Percentiles rank a stretch among this genome's conserved stretches.
Evolutionary conservation across 768 basidiomycete species (phyloP).

Genomic region (Hygrophoropsis aurantiaca): DNA sequence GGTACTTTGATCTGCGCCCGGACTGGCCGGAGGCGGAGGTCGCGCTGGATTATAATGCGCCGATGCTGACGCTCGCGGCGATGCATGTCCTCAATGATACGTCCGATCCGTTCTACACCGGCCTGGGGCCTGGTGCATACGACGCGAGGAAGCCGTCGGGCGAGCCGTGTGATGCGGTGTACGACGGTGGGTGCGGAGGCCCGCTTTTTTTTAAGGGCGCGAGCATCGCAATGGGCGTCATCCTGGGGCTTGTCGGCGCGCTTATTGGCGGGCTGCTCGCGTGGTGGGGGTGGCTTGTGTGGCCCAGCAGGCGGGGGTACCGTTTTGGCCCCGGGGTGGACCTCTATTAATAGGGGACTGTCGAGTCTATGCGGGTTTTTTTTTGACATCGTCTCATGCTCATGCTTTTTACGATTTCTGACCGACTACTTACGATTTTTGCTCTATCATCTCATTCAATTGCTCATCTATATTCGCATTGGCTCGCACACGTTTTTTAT

Average conservation of each 20-base stretch:
- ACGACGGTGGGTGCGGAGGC: conserved; percentile 49
- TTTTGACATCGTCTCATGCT: not conserved
- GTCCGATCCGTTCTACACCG: conserved; percentile 77
- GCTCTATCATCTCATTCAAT: too few species aligned
- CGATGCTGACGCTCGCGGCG: conserved; percentile 82
- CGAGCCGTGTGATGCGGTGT: conserved; percentile 76
- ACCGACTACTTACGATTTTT: too few species aligned
- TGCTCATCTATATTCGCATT: too few species aligned
- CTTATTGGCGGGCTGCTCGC: conserved; percentile 48
- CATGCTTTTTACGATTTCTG: not conserved
- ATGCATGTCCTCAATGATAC: conserved; percentile 68
- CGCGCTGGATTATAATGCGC: conserved; percentile 89
- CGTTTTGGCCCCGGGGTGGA: too few species aligned
- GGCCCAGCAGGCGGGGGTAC: too few species aligned
- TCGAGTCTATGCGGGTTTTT: conserved; percentile 23
- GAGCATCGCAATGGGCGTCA: conserved; percentile 69
- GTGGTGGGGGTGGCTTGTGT: conserved; percentile 34
- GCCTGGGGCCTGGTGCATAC: conserved; percentile 67
- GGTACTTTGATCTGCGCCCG: conserved; percentile 80
- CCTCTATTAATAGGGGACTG: too few species aligned
- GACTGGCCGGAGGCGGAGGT: conserved; percentile 90
- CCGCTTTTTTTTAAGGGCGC: conserved; percentile 56
- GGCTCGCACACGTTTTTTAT: too few species aligned
- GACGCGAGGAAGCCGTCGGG: conserved; percentile 60
- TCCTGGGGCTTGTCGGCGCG: conserved; percentile 62